Evolutionary conservation across 257 asterid species (phyloP).

Genomic region (Solanum paucissectum): DNA sequence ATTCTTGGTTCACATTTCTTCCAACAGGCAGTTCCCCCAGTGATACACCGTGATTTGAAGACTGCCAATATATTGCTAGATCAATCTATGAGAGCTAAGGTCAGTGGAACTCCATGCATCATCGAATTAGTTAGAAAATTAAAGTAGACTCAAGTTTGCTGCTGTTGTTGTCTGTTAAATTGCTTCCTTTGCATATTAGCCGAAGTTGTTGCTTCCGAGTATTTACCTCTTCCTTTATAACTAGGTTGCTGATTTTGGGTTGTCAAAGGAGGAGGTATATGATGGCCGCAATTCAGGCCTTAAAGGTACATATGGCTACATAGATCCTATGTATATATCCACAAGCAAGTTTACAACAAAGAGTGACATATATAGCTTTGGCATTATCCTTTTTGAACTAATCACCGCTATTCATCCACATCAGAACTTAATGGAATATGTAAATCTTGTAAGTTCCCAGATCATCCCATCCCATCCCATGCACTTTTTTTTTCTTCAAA

Average conservation of each 20-base stretch:
- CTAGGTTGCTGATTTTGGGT: constrained; percentile 98
- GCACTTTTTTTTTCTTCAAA: background rate
- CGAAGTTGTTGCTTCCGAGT: background rate
- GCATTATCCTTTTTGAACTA: constrained; percentile 90
- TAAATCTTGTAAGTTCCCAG: constrained; percentile 65
- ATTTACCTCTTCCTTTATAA: background rate
- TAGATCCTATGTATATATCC: constrained; percentile 80
- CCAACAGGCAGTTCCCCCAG: constrained; percentile 90
- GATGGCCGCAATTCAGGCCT: constrained; percentile 82
- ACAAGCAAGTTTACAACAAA: constrained; percentile 72
- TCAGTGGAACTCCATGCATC: constrained; percentile 3
- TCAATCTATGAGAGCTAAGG: constrained; percentile 83
- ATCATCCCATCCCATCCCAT: background rate
- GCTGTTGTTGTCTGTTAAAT: background rate
- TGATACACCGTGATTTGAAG: constrained; percentile 80
- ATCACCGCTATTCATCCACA: constrained; percentile 98
- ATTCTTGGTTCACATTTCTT: constrained; percentile 11
- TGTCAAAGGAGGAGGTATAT: constrained; percentile 79
- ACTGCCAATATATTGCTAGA: constrained; percentile 85
- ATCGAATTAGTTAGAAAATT: background rate
- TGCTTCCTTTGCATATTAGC: background rate
- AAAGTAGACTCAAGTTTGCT: background rate
- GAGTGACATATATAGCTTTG: constrained; percentile 92
- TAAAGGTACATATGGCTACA: constrained; percentile 93
- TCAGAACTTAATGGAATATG: constrained; percentile 88